Percentiles rank a stretch among this genome's conserved stretches.
Evolutionary conservation across 2,329 filamentous ascomycete genomes (phyloP).

Genomic region (Exophiala sideris): DNA sequence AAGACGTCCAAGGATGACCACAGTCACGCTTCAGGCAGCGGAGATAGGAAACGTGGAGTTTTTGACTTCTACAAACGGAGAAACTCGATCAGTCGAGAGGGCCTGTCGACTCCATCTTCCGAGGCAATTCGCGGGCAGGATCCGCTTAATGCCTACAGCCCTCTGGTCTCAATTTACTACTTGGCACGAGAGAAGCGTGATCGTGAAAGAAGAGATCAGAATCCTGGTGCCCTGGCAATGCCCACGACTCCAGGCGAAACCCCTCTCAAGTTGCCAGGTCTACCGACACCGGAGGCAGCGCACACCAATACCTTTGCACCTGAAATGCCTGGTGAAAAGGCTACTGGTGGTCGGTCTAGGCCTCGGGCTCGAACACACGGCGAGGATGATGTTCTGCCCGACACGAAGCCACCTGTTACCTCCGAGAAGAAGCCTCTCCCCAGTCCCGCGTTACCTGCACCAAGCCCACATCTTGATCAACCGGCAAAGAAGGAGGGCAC

Average conservation of each 20-base stretch:
- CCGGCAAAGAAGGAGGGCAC: conserved; percentile 79
- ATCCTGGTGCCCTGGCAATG: conserved; percentile 58
- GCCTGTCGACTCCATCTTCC: conserved; percentile 74
- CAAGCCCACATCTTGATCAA: conserved; percentile 49
- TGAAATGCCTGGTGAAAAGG: conserved; percentile 84
- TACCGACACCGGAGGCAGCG: conserved; percentile 77
- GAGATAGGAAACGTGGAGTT: conserved; percentile 83
- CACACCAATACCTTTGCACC: conserved; percentile 83
- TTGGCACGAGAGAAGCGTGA: conserved; percentile 93
- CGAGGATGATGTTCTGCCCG: conserved; percentile 81
- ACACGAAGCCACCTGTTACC: conserved; percentile 63
- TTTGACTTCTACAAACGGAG: conserved; percentile 97
- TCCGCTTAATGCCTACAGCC: conserved; percentile 88
- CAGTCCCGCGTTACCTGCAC: conserved; percentile 16
- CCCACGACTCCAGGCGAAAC: conserved; percentile 56
- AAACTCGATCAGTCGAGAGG: conserved; percentile 87
- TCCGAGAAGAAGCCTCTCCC: conserved; percentile 41
- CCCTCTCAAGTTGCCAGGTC: conserved; percentile 65
- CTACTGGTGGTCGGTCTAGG: conserved; percentile 76
- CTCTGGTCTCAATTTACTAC: conserved; percentile 90
- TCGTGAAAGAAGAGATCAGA: conserved; percentile 57
- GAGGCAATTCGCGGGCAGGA: conserved; percentile 83
- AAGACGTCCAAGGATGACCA: conserved; percentile 65
- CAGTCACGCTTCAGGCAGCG: conserved; percentile 54
- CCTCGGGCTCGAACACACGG: conserved; percentile 89